phyloP scores from a whole-genome alignment of 2,329 filamentous ascomycete genomes.

The Trichoderma lentiforme region DNA sequence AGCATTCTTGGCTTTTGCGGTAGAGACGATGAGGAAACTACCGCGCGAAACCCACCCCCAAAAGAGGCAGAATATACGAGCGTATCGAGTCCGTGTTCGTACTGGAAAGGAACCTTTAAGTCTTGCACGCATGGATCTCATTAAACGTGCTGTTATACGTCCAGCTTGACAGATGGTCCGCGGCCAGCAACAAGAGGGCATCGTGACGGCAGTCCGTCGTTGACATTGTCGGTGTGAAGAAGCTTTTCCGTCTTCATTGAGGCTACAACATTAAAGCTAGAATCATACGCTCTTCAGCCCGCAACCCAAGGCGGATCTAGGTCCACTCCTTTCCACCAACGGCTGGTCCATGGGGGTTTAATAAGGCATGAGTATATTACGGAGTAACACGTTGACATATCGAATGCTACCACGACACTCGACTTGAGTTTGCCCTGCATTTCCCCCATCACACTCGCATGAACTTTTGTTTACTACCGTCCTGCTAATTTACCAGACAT shows the following conservation, averaged over 20 bases:
- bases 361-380: neutral
- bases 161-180: neutral
- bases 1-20: neutral
- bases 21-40: neutral
- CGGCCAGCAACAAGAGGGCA: neutral
- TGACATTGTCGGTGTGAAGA: neutral
- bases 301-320: neutral
- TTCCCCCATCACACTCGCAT: neutral
- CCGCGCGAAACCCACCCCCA: neutral
- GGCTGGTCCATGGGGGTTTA: neutral
- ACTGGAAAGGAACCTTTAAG: neutral
- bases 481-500: neutral
- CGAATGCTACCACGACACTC: neutral
- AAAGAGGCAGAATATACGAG: neutral
- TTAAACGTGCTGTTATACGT: neutral
- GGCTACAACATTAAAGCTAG: neutral
- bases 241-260: neutral
- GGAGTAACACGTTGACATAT: neutral
- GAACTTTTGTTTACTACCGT: neutral
- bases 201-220: neutral
- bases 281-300: neutral
- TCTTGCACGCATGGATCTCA: neutral
- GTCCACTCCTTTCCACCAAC: neutral
- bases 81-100: neutral
- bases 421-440: neutral